These are phyloP conservation scores for Odontarrhena argentea DNA, from an alignment of 345 rosid genomes.

Conservation along the genomic window DNA sequence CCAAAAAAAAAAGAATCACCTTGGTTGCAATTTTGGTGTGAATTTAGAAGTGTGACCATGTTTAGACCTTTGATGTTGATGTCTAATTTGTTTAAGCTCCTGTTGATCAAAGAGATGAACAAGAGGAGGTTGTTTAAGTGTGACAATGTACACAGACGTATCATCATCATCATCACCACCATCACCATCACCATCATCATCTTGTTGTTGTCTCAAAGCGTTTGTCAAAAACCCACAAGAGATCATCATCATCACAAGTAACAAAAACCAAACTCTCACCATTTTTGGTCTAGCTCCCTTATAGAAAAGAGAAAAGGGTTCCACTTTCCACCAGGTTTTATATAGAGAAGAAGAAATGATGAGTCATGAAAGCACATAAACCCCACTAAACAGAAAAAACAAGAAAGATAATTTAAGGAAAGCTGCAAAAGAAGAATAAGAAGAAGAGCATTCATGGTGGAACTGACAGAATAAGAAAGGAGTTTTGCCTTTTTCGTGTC, in stretches of 20 bases:
- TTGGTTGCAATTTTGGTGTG: conserved; percentile 41
- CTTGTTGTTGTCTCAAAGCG: conserved; percentile 41
- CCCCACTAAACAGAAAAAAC: conserved; percentile 21
- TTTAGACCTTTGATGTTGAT: conserved; percentile 18
- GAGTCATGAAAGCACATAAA: conserved; percentile 34
- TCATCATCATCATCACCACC: conserved; percentile 36
- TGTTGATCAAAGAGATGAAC: conserved; percentile 49
- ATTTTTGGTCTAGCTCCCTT: conserved; percentile 36
- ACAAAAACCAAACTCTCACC: conserved; percentile 42
- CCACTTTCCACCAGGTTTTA: conserved; percentile 23
- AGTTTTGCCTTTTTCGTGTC: conserved; percentile 39
- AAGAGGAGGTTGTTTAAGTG: conserved; percentile 66
- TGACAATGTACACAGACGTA: conserved; percentile 79
- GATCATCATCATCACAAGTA: conserved; percentile 36
- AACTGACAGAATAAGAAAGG: conserved; percentile 30
- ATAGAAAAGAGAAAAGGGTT: conserved; percentile 11
- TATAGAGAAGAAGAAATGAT: not conserved
- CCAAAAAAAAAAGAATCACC: conserved; percentile 41
- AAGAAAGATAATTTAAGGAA: conserved; percentile 26
- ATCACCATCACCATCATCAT: conserved; percentile 41
- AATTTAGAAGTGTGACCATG: conserved; percentile 42
- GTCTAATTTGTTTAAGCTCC: conserved; percentile 43
- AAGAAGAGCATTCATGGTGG: conserved; percentile 40
- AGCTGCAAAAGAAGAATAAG: conserved; percentile 36
- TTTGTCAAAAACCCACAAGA: conserved; percentile 42